phyloP scores from a whole-genome alignment of 305 asterid species.

The Fraxinus sp. region DNA sequence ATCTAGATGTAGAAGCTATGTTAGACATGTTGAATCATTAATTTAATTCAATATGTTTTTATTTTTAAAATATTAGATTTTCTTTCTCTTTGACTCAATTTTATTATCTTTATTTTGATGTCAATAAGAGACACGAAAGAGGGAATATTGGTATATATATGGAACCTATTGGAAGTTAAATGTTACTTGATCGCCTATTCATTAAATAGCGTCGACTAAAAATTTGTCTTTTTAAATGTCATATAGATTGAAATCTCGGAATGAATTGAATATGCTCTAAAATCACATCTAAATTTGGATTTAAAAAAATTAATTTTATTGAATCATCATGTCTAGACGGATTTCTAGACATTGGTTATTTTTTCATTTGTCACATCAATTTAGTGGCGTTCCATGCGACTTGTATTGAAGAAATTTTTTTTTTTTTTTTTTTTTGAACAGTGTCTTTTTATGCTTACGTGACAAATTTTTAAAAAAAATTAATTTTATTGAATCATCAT shows the following conservation, averaged over 20 bases:
- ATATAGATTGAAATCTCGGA: no score
- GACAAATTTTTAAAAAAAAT: no score
- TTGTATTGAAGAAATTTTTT: no score
- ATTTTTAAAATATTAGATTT: no score
- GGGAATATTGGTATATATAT: background rate
- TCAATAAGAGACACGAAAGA: background rate
- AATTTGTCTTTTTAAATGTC: background rate
- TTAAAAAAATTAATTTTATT: no score
- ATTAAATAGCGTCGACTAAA: background rate
- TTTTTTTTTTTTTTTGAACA: background rate
- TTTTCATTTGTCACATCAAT: no score
- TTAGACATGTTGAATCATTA: background rate
- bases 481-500: no score
- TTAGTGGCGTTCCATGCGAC: no score
- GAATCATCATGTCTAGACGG: no score
- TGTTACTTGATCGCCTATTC: background rate
- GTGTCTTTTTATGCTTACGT: background rate
- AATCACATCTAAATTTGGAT: background rate
- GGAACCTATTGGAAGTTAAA: background rate
- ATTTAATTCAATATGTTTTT: background rate
- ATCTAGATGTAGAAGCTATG: background rate
- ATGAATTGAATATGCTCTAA: background rate
- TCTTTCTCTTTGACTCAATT: background rate
- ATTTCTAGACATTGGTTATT: no score
- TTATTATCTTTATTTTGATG: background rate